A percentile compares a stretch with the other conserved stretches of the same genome.
Conservation (phyloP, 2,329 filamentous ascomycete species). For the Chrysoporthe cubensis region DNA sequence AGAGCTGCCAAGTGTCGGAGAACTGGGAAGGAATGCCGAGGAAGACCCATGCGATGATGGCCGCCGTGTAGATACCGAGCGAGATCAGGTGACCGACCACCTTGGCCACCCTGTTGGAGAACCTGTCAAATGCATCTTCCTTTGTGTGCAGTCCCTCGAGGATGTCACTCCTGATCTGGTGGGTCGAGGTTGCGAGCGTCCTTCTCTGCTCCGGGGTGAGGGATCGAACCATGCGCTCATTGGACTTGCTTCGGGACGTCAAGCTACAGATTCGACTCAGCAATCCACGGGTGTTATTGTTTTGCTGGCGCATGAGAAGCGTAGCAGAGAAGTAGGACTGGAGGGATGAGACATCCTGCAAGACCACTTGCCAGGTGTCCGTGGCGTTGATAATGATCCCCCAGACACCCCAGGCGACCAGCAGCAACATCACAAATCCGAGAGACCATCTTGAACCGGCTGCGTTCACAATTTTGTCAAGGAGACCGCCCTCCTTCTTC, state of each 20-base stretch:
- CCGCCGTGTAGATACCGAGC: slow-evolving; percentile 40
- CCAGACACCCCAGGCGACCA: slow-evolving; percentile 38
- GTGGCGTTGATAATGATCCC: slow-evolving; percentile 38
- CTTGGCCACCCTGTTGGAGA: slow-evolving; percentile 34
- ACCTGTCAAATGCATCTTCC: slow-evolving; percentile 38
- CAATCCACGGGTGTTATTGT: slow-evolving; percentile 38
- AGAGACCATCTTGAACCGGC: slow-evolving; percentile 33
- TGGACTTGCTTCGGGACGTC: slow-evolving; percentile 39
- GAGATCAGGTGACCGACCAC: slow-evolving; percentile 38
- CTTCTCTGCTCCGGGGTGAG: slow-evolving; percentile 30
- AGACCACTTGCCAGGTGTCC: slow-evolving; percentile 42
- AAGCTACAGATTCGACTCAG: slow-evolving; percentile 38
- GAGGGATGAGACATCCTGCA: slow-evolving; percentile 43
- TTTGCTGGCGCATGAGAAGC: slow-evolving; percentile 44
- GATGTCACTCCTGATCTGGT: slow-evolving; percentile 33
- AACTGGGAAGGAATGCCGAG: slow-evolving; percentile 38
- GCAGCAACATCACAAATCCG: slow-evolving; percentile 37
- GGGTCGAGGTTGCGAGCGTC: slow-evolving; percentile 28
- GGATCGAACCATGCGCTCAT: slow-evolving; percentile 37
- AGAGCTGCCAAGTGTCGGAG: slow-evolving; percentile 44
- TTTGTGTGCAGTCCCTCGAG: slow-evolving; percentile 34
- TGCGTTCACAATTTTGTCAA: slow-evolving; percentile 30
- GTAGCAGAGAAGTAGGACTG: slow-evolving; percentile 43
- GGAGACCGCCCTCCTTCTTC: slow-evolving; percentile 21
- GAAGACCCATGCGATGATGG: slow-evolving; percentile 41